A percentile compares a stretch with the other conserved stretches of the same genome.
Conservation (phyloP, 768 basidiomycete species). For the Cantharellus cinnabarinus region DNA sequence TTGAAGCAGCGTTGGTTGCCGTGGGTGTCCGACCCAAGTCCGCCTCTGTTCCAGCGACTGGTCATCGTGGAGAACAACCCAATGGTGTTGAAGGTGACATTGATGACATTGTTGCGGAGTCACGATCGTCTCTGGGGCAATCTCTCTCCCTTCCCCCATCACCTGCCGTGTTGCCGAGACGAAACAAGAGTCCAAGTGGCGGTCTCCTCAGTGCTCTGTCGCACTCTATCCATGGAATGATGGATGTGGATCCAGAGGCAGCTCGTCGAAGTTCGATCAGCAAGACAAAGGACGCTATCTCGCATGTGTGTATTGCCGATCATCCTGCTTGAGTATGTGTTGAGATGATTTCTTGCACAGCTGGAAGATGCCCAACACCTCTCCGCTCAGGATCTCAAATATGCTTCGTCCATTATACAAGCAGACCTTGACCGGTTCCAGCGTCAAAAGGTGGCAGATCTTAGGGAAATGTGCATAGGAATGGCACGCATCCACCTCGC, state of each 20-base stretch:
- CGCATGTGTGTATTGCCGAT: slow-evolving; percentile 41
- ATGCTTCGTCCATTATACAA: slow-evolving; percentile 89
- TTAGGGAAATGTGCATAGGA: slow-evolving; percentile 81
- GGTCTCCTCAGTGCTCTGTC: slow-evolving; percentile 79
- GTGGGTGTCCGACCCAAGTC: slow-evolving; percentile 14
- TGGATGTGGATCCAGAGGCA: slow-evolving; percentile 96
- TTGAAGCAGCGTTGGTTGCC: slow-evolving; percentile 69
- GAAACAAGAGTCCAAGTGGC: slow-evolving; percentile 22
- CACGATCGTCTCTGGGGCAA: not conserved
- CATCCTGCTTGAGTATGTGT: not conserved
- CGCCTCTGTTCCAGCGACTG: slow-evolving; percentile 11
- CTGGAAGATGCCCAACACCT: slow-evolving; percentile 89
- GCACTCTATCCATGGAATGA: slow-evolving; percentile 92
- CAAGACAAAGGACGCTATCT: slow-evolving; percentile 84
- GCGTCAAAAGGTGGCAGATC: slow-evolving; percentile 91
- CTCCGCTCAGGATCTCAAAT: slow-evolving; percentile 84
- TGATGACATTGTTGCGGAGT: slow-evolving; percentile 4
- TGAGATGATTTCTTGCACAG: slow-evolving; percentile 21
- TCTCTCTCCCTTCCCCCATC: not conserved
- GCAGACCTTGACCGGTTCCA: slow-evolving; percentile 96
- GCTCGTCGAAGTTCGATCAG: slow-evolving; percentile 82
- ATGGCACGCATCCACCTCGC: slow-evolving; percentile 83
- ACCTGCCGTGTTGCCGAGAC: not conserved
- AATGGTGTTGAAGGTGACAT: not conserved
- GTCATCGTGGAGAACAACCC: not conserved